Percentiles rank a stretch among this genome's conserved stretches.
These are phyloP conservation scores for Neckera pumila DNA, from an alignment of 225 moss, liverwort and hornwort species.

Conservation along the genomic window DNA sequence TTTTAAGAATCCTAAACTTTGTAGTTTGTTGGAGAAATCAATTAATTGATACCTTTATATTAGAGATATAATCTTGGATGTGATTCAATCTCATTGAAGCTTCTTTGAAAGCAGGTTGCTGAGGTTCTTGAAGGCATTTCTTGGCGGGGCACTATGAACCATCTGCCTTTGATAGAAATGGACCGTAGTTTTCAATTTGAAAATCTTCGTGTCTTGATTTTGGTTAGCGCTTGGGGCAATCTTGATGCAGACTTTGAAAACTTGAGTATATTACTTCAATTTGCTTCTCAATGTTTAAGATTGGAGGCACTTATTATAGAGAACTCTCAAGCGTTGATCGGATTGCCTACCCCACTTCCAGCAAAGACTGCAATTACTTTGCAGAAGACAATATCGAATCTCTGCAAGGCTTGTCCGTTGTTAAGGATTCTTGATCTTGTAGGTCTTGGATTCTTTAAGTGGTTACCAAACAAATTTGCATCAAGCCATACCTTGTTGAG, in stretches of 20 bases:
- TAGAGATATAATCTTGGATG: background rate
- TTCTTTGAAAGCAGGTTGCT: background rate
- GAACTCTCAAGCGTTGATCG: fast-evolving
- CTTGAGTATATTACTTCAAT: background rate
- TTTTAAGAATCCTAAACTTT: background rate
- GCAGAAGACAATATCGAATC: background rate
- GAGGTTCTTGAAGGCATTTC: background rate
- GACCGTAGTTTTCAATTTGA: background rate
- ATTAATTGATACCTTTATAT: background rate
- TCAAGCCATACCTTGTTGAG: background rate
- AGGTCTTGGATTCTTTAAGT: background rate
- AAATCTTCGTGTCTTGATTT: background rate
- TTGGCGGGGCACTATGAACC: background rate
- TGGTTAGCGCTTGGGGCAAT: fast-evolving
- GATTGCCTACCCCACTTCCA: fast-evolving
- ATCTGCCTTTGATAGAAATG: fast-evolving
- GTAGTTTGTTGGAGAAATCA: background rate
- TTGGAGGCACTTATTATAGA: background rate
- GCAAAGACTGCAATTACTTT: fast-evolving
- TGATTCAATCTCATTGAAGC: background rate
- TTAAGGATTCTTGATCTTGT: background rate
- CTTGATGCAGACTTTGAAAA: background rate
- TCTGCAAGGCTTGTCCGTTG: background rate
- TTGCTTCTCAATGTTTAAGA: background rate
- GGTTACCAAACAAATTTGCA: background rate